Evolutionary conservation across 495 filamentous ascomycete genomes (phyloP).

Genomic region (Amphirosellinia nigrospora): DNA sequence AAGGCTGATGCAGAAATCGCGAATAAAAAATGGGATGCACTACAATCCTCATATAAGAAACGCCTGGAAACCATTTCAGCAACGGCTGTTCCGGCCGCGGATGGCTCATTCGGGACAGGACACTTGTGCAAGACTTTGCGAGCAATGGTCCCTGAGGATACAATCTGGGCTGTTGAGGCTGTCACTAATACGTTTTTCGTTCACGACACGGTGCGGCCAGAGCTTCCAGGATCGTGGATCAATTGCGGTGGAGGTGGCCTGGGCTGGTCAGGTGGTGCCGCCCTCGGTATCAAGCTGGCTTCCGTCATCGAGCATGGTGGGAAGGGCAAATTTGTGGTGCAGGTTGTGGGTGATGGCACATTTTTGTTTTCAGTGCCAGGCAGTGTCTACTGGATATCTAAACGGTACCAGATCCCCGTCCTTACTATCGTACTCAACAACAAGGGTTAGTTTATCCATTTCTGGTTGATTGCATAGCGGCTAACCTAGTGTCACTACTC

Average conservation of each 20-base stretch:
- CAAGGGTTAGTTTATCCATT: constrained; percentile 61
- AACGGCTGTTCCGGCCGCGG: constrained; percentile 60
- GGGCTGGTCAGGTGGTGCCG: constrained; percentile 93
- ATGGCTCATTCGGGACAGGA: constrained; percentile 72
- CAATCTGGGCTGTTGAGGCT: constrained; percentile 86
- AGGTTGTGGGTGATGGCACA: constrained; percentile 92
- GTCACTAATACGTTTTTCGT: constrained; percentile 83
- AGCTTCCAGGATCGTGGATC: constrained; percentile 80
- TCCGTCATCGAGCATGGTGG: constrained; percentile 65
- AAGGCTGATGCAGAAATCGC: constrained; percentile 55
- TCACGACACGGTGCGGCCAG: constrained; percentile 80
- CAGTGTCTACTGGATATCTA: constrained; percentile 90
- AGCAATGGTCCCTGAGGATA: constrained; percentile 70
- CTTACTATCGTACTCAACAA: constrained; percentile 94
- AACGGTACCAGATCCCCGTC: constrained; percentile 85
- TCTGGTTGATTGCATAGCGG: neutral
- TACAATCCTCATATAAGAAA: constrained; percentile 65
- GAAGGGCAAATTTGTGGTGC: constrained; percentile 85
- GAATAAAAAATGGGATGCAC: constrained; percentile 56
- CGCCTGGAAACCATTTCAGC: constrained; percentile 64
- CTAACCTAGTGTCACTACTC: constrained; percentile 22
- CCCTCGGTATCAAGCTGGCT: constrained; percentile 88
- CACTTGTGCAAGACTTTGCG: constrained; percentile 72
- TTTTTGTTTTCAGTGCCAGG: constrained; percentile 89
- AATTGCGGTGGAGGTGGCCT: constrained; percentile 95